Percentiles rank a stretch among this genome's conserved stretches.
phyloP scores from a whole-genome alignment of 2,329 filamentous ascomycete species.

The Thermochaetoides dissita region DNA sequence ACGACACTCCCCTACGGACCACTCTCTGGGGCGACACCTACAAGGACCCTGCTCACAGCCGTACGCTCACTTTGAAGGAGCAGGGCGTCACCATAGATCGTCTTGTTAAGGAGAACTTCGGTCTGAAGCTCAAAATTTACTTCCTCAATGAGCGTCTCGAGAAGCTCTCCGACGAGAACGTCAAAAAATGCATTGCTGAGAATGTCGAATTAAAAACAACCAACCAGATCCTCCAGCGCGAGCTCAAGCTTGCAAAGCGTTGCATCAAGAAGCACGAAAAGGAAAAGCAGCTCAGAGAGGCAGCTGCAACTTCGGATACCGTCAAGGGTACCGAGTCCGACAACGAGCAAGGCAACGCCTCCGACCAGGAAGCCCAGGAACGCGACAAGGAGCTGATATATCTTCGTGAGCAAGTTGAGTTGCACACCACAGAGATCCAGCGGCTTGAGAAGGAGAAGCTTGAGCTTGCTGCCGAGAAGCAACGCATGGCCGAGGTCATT shows the following conservation, averaged over 20 bases:
- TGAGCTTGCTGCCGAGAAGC: constrained; percentile 69
- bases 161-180: constrained; percentile 84
- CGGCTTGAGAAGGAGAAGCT: constrained; percentile 65
- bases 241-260: constrained; percentile 70
- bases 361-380: constrained; percentile 48
- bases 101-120: constrained; percentile 94
- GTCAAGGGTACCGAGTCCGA: constrained; percentile 42
- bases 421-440: constrained; percentile 72
- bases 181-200: constrained; percentile 96
- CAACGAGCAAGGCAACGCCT: constrained; percentile 42
- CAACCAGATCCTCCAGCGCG: constrained; percentile 75
- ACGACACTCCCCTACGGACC: constrained; percentile 43
- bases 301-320: constrained; percentile 32
- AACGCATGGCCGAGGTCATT: constrained; percentile 71
- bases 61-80: constrained; percentile 81
- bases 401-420: constrained; percentile 71
- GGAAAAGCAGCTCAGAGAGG: constrained; percentile 38
- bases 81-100: constrained; percentile 96
- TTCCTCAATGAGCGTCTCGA: constrained; percentile 89
- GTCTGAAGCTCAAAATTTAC: constrained; percentile 92
- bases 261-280: constrained; percentile 79
- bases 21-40: constrained; percentile 41
- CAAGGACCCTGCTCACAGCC: constrained; percentile 30
- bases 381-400: constrained; percentile 77
- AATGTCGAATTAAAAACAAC: constrained; percentile 92